Percentiles rank a stretch among this genome's conserved stretches.
phyloP scores from a whole-genome alignment of 441 rosid genomes.

The Viola pubescens region DNA sequence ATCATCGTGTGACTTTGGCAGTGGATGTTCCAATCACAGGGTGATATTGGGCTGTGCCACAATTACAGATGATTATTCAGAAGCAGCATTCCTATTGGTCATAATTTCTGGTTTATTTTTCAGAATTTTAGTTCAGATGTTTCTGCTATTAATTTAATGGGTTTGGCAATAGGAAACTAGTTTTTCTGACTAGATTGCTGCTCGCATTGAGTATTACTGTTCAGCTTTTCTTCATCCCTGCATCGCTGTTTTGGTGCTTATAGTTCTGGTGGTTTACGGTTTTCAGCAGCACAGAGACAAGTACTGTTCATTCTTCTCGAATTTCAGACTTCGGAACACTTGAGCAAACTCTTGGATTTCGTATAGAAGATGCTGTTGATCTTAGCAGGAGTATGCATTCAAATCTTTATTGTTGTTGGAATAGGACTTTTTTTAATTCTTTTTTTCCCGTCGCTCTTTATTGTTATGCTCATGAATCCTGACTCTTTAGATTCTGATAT shows the following conservation, averaged over 20 bases:
- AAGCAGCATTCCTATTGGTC: background rate
- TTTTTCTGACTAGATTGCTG: background rate
- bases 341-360: conserved; percentile 51
- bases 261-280: conserved; percentile 17
- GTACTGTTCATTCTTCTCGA: conserved; percentile 29
- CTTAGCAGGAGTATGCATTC: conserved; percentile 41
- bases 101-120: background rate
- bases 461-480: background rate
- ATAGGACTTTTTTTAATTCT: conserved; percentile 5
- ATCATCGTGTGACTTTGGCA: too few relatives aligned
- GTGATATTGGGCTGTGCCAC: too few relatives aligned
- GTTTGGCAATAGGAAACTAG: background rate
- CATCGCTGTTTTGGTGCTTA: conserved; percentile 9
- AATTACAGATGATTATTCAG: background rate
- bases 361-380: conserved; percentile 45
- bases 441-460: background rate
- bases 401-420: conserved; percentile 2
- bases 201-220: background rate
- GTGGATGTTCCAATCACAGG: too few relatives aligned
- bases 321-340: conserved; percentile 38
- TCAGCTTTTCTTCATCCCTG: background rate
- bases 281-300: conserved; percentile 48
- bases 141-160: background rate
- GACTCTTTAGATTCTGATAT: too few relatives aligned
- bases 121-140: background rate